Base-by-base conservation (phyloP, 345 rosid genomes). In the Geranium rotundifolium region DNA sequence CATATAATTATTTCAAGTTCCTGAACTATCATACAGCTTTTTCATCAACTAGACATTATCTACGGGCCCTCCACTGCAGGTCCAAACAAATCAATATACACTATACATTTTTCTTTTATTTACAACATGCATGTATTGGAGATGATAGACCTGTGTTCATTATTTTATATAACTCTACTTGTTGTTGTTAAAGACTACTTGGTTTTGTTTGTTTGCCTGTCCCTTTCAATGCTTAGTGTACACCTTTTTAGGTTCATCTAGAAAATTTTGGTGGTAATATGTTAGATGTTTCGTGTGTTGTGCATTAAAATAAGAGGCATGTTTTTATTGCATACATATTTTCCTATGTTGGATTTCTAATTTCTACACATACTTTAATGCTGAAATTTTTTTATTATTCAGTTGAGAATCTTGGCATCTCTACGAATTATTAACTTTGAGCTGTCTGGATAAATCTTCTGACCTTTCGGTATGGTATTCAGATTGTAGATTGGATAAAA, bases 401-500 rank as follows among this genome's bases (percentile, higher is more conserved):
- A 7, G 37, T 31, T 31, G 37, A 31, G 37, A 31, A 31, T 31
- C 37, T 31, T 31, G 37, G 37, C 37, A 7, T 31, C 37, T 31
- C 37, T 31, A 31, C 3, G 7, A 41, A 3, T 41, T 12, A 3
- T 5, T 12, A 12, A 4, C 50, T 41, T 41, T 9, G 50, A 41
- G 50, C 50, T 41, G 12, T 41, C 13, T 41, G 50, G 14, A 5
- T 41, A 12, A 41, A 4, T 41, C 7, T 2, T 12, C 34, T 8
- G 55, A 10, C 27, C n/a, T 19, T 17, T 14, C 16, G 50, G 46
- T 60, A 19, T 56, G 18, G 23, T 15, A 30, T 61, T 19, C 76
- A 72, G 77, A 69, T 66, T 49, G n/a, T 17, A 23, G 56, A 41
- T 5, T 12, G 19, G 54, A 63, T 13, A 14, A 49, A n/a, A 65